A percentile compares a stretch with the other conserved stretches of the same genome.
phyloP scores from a whole-genome alignment of 73 alveolate species.

The Stentor coeruleus region DNA sequence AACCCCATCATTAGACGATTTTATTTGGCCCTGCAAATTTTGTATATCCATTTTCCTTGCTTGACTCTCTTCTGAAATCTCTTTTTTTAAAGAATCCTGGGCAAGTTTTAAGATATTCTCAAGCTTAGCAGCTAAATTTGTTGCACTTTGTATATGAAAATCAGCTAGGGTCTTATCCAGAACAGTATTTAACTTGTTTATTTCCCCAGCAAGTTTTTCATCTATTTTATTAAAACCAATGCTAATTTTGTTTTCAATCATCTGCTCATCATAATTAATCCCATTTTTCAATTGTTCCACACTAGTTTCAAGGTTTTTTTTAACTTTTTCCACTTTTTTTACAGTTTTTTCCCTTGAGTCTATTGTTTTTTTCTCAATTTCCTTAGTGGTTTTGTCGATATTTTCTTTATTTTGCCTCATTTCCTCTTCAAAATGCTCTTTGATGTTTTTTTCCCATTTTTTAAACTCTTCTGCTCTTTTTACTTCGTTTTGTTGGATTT shows the following conservation, averaged over 20 bases:
- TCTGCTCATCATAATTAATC: background rate
- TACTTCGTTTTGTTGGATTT: background rate
- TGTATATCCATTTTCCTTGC: too few relatives aligned
- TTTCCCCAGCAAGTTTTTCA: background rate
- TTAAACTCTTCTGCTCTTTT: background rate
- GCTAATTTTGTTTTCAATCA: background rate
- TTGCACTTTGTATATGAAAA: background rate
- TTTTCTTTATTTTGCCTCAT: background rate
- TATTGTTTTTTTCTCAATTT: too few relatives aligned
- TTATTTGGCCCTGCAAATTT: too few relatives aligned
- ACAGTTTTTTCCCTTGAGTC: too few relatives aligned
- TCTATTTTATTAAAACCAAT: background rate
- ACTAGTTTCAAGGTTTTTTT: too few relatives aligned
- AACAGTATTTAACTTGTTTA: background rate
- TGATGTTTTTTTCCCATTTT: background rate
- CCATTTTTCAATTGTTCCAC: too few relatives aligned
- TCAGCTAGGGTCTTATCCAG: background rate
- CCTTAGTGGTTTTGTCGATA: background rate
- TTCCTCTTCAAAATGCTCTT: background rate
- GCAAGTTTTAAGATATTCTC: background rate
- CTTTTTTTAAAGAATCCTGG: background rate
- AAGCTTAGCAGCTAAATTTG: conserved; percentile 2
- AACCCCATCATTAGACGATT: too few relatives aligned
- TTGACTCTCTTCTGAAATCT: conserved; percentile 1
- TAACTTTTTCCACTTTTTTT: too few relatives aligned